phyloP scores from a whole-genome alignment of 2,329 filamentous ascomycete genomes.

The Aspergillus ibericus region DNA sequence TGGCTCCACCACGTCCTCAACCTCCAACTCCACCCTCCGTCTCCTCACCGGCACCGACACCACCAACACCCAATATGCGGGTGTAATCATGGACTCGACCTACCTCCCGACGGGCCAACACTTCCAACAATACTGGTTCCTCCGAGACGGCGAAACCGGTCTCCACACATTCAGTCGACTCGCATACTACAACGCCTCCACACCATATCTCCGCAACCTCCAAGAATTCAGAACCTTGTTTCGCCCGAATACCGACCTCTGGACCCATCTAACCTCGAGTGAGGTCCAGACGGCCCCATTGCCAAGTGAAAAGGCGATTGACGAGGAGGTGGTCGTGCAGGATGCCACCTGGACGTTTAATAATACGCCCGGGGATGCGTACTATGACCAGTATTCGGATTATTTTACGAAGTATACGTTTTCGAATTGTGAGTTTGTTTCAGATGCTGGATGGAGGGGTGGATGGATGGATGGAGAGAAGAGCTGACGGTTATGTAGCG shows the following conservation, averaged over 20 bases:
- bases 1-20: constrained; percentile 50
- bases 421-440: constrained; percentile 43
- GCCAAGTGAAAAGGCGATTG: constrained; percentile 40
- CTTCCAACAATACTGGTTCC: constrained; percentile 66
- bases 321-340: constrained; percentile 55
- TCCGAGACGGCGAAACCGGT: constrained; percentile 62
- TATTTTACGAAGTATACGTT: constrained; percentile 70
- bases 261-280: constrained; percentile 64
- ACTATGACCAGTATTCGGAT: constrained; percentile 57
- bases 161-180: constrained; percentile 63
- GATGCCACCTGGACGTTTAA: constrained; percentile 65
- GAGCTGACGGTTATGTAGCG: background rate
- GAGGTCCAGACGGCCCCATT: constrained; percentile 56
- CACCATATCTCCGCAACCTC: constrained; percentile 57
- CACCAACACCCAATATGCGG: constrained; percentile 55
- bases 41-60: constrained; percentile 55
- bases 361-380: constrained; percentile 55
- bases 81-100: constrained; percentile 60
- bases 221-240: constrained; percentile 64
- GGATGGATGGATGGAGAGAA: background rate
- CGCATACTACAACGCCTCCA: constrained; percentile 59
- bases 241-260: constrained; percentile 59
- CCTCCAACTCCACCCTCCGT: constrained; percentile 47
- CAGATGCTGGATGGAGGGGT: background rate
- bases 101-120: constrained; percentile 59